Evolutionary conservation across 176 grass and related monocot genomes (phyloP), one percentile per base, ranked within the genome.

Genomic region (Tillandsia leiboldiana): DNA sequence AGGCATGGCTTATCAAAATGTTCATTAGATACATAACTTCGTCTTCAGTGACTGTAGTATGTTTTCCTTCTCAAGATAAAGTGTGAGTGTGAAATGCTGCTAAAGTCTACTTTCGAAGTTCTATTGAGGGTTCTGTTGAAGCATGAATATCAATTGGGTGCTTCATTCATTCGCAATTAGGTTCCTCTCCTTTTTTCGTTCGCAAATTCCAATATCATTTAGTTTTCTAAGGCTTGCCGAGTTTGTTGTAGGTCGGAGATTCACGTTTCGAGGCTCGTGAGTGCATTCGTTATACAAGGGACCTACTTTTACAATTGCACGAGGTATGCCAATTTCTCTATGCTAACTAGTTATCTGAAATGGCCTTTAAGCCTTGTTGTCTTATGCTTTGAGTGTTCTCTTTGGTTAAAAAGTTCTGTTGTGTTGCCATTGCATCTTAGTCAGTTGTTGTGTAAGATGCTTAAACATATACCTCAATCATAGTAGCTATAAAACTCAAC

Each of bases 291-390:
- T 93, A 99, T 70, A 82, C 94, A 83, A 99, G 84, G 66, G 88
- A 99, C 42, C 82, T 84, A 79, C 89, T 99, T 87, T 77, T 99
- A 10, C 79, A 93, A 23, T 67, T 99, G 17, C 87, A 67, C 20
- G 80, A 90, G 89, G 94, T 99, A 89, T 51, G 49, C 1, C 22
- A 23, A 9, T 18, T 61, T 15, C 13, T 18, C 22, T 61, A 22
- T 61, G 11, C 56, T 61, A 18, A 56, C 52, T 13, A 56, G 11
- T 56, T n/a, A 56, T 56, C 27, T 64, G 49, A 11, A 10, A 10
- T 69, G 1, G 69, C 65, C 51, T 49, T 70, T 48, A 48, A 65
- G 70, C 28, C 75, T 72, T 71, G 7, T 59, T 70, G 51, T 6
- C 22, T 28, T 61, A 47, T 51, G 64, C 47, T 86, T 48, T 49